Evolutionary conservation across 352 stramenopile genomes (phyloP), one percentile per base, ranked within the genome.

Genomic region (Pythium plurisporium): DNA sequence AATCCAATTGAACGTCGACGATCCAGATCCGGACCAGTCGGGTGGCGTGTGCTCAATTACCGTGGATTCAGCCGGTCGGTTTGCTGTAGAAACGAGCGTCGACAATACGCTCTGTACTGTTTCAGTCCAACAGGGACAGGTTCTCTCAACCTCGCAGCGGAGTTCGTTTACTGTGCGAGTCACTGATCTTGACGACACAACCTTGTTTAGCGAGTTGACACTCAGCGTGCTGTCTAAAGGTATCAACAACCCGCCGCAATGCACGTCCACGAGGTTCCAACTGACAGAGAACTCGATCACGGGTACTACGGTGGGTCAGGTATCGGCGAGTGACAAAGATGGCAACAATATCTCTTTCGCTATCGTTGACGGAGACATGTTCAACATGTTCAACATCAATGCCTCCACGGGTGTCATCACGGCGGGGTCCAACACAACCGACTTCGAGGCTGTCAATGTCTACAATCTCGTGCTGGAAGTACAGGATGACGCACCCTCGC

Each of bases 321-420:
- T 73, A 0, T 30, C 43, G 3, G 61, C 55, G 10, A 77, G 52
- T 48, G 76, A 87, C 46, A 52, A 61, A 40, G 72, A 84, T 30
- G 49, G 51, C 2, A 63, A 70, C 19, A 59, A 68, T 11, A 70
- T 84, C 27, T 70, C 67, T 1, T 82, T 73, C 29, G 64, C 53
- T 9, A 75, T 87, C 38, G 42, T 51, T 20, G 66, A 64, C 36
- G 72, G 64, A 5, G 67, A 82, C 20, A 34, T 49, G 20, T 62
- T 67, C 33, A 69, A 79, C 30, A 67, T 78, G 42, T 83, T 87
- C 47, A 54, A 67, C 9, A 72, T 87, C 10, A 77, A 85, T 47
- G 56, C 55, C 15, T 66, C 70, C 1, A 83, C 55, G 37, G 76
- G 76, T 7, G 46, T 61, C 0, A 31, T 87, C n/a, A 73, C 59